A percentile compares a stretch with the other conserved stretches of the same genome.
Conservation (phyloP, 768 basidiomycete species). For the Erythrobasidium yunnanense region DNA sequence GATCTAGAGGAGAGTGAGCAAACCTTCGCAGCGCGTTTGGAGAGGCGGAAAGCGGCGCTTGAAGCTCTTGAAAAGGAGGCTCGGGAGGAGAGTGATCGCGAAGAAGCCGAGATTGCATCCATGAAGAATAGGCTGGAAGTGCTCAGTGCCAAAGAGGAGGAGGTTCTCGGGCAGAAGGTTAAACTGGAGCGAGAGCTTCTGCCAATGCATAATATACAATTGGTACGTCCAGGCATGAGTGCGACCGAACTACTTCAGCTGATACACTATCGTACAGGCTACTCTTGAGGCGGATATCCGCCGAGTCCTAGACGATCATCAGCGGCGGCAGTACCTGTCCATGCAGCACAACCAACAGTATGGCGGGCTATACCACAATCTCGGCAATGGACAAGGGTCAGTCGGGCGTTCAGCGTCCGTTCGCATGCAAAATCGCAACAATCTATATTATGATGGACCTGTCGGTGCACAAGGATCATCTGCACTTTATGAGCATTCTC, state of each 20-base stretch:
- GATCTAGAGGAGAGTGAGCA: slow-evolving; percentile 13
- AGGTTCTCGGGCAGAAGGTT: slow-evolving; percentile 14
- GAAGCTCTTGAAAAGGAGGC: slow-evolving; percentile 3
- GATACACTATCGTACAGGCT: neutral
- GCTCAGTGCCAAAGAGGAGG: slow-evolving; percentile 17
- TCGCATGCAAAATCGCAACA: neutral
- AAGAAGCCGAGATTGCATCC: slow-evolving; percentile 11
- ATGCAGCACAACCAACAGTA: slow-evolving; percentile 2
- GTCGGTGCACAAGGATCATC: too few species aligned
- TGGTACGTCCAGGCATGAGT: neutral
- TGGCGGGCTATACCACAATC: slow-evolving; percentile 3
- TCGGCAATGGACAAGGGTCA: neutral
- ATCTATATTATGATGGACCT: neutral
- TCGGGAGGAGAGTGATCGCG: slow-evolving; percentile 9
- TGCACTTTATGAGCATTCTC: neutral
- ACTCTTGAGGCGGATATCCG: slow-evolving; percentile 21
- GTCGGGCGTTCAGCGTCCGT: neutral
- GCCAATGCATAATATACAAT: slow-evolving; percentile 16
- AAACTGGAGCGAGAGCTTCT: slow-evolving; percentile 15
- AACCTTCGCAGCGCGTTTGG: neutral
- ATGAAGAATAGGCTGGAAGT: slow-evolving; percentile 14
- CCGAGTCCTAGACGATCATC: slow-evolving; percentile 13
- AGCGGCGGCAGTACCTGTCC: neutral
- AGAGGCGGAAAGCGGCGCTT: neutral
- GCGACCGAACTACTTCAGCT: neutral